These are phyloP conservation scores for Neonectria coccinea DNA, from an alignment of 2,329 filamentous ascomycete species.

Conservation along the genomic window DNA sequence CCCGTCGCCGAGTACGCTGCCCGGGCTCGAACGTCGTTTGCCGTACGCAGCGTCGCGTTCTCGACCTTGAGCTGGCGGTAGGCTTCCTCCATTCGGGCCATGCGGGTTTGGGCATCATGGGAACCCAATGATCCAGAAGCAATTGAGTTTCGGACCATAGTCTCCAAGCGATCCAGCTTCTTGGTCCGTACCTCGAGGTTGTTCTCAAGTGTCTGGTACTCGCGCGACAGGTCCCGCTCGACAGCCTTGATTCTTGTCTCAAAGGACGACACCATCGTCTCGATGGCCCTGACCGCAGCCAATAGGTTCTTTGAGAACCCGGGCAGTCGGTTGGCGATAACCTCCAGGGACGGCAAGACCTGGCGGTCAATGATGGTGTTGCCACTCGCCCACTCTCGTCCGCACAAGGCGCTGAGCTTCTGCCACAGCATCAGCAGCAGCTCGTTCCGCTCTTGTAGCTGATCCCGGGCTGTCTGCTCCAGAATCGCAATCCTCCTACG, in stretches of 20 bases:
- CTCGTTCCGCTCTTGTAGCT: constrained; percentile 89
- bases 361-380: constrained; percentile 92
- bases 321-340: constrained; percentile 85
- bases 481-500: constrained; percentile 80
- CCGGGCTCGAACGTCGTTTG: constrained; percentile 68
- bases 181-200: constrained; percentile 83
- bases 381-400: constrained; percentile 89
- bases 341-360: constrained; percentile 82
- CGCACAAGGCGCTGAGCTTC: constrained; percentile 84
- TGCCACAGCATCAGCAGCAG: constrained; percentile 92
- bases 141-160: constrained; percentile 75
- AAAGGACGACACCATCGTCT: constrained; percentile 82
- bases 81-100: constrained; percentile 68
- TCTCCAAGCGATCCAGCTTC: constrained; percentile 88
- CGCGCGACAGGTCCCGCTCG: constrained; percentile 90
- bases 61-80: constrained; percentile 74
- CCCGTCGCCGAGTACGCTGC: constrained; percentile 57
- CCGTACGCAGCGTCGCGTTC: constrained; percentile 75
- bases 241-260: constrained; percentile 82
- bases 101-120: constrained; percentile 58
- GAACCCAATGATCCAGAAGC: constrained; percentile 61
- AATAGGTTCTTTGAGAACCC: constrained; percentile 93
- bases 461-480: constrained; percentile 85
- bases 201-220: constrained; percentile 88
- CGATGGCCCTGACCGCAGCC: constrained; percentile 87